phyloP scores from a whole-genome alignment of 1,284 basidiomycete species.

The Golubevia pallescens region DNA sequence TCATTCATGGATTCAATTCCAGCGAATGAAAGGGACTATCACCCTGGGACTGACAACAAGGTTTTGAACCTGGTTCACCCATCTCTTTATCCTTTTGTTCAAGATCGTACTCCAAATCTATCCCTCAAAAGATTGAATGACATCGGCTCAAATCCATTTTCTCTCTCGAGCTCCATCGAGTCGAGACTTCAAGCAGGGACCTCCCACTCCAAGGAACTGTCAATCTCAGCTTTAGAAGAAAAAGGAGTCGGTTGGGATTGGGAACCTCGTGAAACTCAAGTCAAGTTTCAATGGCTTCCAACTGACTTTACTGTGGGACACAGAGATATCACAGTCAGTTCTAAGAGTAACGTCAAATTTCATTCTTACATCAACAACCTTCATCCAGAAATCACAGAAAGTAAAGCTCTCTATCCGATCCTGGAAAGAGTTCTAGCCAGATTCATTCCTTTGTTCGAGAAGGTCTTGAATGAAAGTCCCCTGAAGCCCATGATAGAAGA shows the following conservation, averaged over 20 bases:
- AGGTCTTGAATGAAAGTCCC: background rate
- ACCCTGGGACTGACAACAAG: constrained; percentile 67
- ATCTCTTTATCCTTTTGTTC: constrained; percentile 67
- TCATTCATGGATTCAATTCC: too few relatives aligned
- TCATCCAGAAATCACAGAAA: background rate
- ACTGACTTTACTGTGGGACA: constrained; percentile 8
- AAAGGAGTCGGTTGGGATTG: too few relatives aligned
- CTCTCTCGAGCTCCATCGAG: too few relatives aligned
- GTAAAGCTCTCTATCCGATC: constrained; percentile 3
- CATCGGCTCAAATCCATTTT: too few relatives aligned
- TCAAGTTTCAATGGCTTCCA: constrained; percentile 10
- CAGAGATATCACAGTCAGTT: background rate
- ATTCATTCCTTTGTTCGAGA: constrained; percentile 7
- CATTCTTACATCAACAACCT: constrained; percentile 10
- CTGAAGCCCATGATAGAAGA: background rate
- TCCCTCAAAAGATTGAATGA: too few relatives aligned
- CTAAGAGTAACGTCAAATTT: constrained; percentile 1
- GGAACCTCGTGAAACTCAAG: background rate
- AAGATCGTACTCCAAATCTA: constrained; percentile 66
- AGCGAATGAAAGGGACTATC: too few relatives aligned
- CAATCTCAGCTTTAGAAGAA: background rate
- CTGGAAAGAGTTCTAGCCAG: background rate
- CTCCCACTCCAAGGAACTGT: too few relatives aligned
- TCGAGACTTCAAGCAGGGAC: too few relatives aligned
- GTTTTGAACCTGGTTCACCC: constrained; percentile 69